Evolutionary conservation across 2,329 filamentous ascomycete species (phyloP).

Genomic region (Penicillium sp.): DNA sequence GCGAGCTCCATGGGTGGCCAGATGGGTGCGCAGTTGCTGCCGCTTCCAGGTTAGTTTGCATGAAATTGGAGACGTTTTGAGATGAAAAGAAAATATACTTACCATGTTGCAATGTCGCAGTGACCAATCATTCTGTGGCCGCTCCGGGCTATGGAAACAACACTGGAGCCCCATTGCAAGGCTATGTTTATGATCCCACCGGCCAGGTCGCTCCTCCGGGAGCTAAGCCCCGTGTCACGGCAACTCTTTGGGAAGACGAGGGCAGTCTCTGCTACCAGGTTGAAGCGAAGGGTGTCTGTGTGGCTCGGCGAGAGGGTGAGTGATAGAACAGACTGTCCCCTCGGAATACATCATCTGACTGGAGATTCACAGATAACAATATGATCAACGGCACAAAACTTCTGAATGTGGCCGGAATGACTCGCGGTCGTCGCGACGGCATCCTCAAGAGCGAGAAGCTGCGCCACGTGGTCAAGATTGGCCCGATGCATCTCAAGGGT

Average conservation of each 20-base stretch:
- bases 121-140: slow-evolving; percentile 33
- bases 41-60: slow-evolving; percentile 50
- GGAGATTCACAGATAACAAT: slow-evolving; percentile 69
- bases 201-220: slow-evolving; percentile 87
- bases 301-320: slow-evolving; percentile 82
- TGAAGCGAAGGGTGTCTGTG: slow-evolving; percentile 91
- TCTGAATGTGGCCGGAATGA: slow-evolving; percentile 97
- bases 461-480: slow-evolving; percentile 96
- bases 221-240: slow-evolving; percentile 94
- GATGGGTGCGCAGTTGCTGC: slow-evolving; percentile 66
- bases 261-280: slow-evolving; percentile 97
- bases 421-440: slow-evolving; percentile 85
- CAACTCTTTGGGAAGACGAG: slow-evolving; percentile 97
- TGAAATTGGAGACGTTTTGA: background rate
- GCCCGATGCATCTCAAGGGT: slow-evolving; percentile 97
- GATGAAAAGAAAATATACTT: background rate
- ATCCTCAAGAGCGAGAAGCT: slow-evolving; percentile 98
- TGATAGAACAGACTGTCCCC: background rate
- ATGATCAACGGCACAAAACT: slow-evolving; percentile 99
- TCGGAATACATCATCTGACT: background rate
- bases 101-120: slow-evolving; percentile 27
- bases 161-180: slow-evolving; percentile 42
- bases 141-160: slow-evolving; percentile 40
- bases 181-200: slow-evolving; percentile 69
- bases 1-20: slow-evolving; percentile 64